These are phyloP conservation scores for Drosera spatulata DNA, from an alignment of 179 eudicot genomes.

Conservation along the genomic window DNA sequence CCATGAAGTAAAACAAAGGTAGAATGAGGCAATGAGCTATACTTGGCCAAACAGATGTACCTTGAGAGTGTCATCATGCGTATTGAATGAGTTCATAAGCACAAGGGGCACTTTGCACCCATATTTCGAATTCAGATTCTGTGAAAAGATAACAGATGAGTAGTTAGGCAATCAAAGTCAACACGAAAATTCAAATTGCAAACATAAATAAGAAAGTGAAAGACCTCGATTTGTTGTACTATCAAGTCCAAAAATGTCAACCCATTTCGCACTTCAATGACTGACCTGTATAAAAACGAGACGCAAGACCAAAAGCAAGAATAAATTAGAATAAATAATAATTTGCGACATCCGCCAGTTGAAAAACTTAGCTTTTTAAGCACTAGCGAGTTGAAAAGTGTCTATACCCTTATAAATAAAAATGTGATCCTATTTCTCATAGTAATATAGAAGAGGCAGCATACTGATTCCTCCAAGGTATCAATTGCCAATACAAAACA, in stretches of 20 bases:
- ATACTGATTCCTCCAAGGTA: no score
- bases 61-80: constrained; percentile 94
- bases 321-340: no score
- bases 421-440: no score
- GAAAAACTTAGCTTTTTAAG: no score
- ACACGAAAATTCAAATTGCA: neutral
- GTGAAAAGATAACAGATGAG: constrained; percentile 8
- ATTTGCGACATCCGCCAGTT: no score
- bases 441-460: no score
- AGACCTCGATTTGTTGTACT: constrained; percentile 88
- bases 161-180: neutral
- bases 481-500: no score
- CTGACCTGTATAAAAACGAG: constrained; percentile 38
- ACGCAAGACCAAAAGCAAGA: no score
- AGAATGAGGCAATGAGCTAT: neutral
- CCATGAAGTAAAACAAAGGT: neutral
- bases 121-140: constrained; percentile 72
- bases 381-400: no score
- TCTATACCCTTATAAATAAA: no score
- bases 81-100: constrained; percentile 97
- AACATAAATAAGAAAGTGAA: constrained; percentile 1
- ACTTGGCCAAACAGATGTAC: constrained; percentile 18
- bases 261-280: constrained; percentile 94
- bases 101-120: constrained; percentile 93
- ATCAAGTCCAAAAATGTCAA: constrained; percentile 89